Conservation (phyloP, 352 stramenopile species). For the Phytophthora idaei region DNA sequence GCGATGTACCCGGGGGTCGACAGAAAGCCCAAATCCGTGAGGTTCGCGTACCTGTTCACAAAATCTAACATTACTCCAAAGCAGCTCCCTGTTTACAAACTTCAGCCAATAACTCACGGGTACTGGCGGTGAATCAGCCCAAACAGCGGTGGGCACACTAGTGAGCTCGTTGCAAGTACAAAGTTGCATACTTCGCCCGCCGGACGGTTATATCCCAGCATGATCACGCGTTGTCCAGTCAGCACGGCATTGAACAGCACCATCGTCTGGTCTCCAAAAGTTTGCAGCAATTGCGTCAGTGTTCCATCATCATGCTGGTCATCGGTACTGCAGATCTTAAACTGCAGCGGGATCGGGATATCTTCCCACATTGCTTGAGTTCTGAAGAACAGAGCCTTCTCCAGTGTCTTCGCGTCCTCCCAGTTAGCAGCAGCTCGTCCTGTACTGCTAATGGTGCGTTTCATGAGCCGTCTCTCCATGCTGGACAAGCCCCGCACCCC, state of each 20-base stretch:
- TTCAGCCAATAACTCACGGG: constrained; percentile 41
- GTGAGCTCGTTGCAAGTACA: constrained; percentile 81
- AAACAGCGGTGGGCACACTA: constrained; percentile 83
- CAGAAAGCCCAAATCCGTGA: constrained; percentile 90
- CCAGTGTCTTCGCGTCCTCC: constrained; percentile 51
- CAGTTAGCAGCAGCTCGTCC: constrained; percentile 37
- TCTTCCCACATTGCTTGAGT: constrained; percentile 66
- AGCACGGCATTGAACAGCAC: constrained; percentile 88
- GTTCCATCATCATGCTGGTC: constrained; percentile 86
- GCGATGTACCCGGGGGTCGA: constrained; percentile 86
- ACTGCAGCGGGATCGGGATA: constrained; percentile 66
- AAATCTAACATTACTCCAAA: not conserved
- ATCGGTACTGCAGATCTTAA: constrained; percentile 84
- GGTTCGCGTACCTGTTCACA: constrained; percentile 74
- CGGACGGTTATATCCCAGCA: constrained; percentile 85
- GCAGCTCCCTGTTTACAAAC: not conserved
- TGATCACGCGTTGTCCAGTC: constrained; percentile 74
- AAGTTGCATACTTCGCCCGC: constrained; percentile 88
- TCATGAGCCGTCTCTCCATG: constrained; percentile 78
- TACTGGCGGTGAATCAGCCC: constrained; percentile 83
- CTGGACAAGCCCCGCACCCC: constrained; percentile 66
- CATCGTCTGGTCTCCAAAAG: constrained; percentile 88
- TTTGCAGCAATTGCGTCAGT: constrained; percentile 68
- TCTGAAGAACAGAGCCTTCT: constrained; percentile 67
- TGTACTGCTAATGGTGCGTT: constrained; percentile 69